These are phyloP conservation scores for Wallacemonas sp. DNA, from an alignment of 208 protist genomes.

Conservation along the genomic window DNA sequence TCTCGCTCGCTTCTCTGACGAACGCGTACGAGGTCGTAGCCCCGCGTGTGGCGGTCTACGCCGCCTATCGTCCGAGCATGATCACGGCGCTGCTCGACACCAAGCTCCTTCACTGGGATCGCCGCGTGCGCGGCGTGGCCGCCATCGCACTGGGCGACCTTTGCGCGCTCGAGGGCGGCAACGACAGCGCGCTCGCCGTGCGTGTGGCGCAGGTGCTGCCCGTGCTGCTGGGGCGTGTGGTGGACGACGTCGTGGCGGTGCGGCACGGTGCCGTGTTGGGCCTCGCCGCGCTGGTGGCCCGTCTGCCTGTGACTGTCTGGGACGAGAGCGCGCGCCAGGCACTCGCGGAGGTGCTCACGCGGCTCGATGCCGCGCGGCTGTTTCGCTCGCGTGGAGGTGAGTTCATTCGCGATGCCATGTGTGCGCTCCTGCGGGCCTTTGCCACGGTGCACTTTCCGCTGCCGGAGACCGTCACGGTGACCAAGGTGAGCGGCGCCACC, in stretches of 20 bases:
- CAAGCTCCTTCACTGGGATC: slow-evolving; percentile 94
- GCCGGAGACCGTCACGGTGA: slow-evolving; percentile 60
- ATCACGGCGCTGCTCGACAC: slow-evolving; percentile 81
- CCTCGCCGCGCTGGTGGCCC: slow-evolving; percentile 84
- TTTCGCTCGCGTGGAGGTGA: slow-evolving; percentile 95
- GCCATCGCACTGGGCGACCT: slow-evolving; percentile 80
- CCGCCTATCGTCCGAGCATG: slow-evolving; percentile 84
- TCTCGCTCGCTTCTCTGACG: slow-evolving; percentile 90
- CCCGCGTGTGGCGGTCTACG: slow-evolving; percentile 59
- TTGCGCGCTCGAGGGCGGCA: slow-evolving; percentile 30
- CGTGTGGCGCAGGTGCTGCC: slow-evolving; percentile 30
- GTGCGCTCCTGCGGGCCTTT: slow-evolving; percentile 81
- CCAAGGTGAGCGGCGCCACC: slow-evolving; percentile 46
- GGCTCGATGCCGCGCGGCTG: slow-evolving; percentile 90
- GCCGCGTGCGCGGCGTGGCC: slow-evolving; percentile 79
- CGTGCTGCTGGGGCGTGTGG: slow-evolving; percentile 62
- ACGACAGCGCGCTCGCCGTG: slow-evolving; percentile 3
- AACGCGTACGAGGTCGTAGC: slow-evolving; percentile 92
- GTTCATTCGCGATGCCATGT: slow-evolving; percentile 91
- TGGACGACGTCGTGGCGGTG: slow-evolving; percentile 62
- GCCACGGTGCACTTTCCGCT: slow-evolving; percentile 61
- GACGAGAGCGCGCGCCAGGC: slow-evolving; percentile 22
- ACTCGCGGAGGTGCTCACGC: slow-evolving; percentile 61
- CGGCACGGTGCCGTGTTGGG: slow-evolving; percentile 93
- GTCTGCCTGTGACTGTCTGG: slow-evolving; percentile 54